Percentiles rank a stretch among this genome's conserved stretches.
These are phyloP conservation scores for Jacaranda mimosifolia DNA, from an alignment of 257 asterid species.

Conservation along the genomic window DNA sequence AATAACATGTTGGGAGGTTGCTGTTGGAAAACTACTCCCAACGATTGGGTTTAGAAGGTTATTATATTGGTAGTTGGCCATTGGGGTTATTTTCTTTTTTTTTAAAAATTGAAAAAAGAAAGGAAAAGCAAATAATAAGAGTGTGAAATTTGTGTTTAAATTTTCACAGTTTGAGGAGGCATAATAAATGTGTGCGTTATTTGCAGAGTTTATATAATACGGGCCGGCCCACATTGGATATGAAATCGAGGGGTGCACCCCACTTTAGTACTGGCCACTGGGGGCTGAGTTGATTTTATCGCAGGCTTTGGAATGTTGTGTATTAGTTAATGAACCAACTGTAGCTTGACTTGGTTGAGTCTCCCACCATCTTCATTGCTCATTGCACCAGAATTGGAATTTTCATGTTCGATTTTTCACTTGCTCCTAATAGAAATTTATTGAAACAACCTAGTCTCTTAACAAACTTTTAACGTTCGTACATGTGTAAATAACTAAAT, in stretches of 20 bases:
- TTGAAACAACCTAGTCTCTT: no score
- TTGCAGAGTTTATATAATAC: not conserved
- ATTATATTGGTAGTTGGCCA: no score
- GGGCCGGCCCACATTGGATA: conserved; percentile 37
- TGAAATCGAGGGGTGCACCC: conserved; percentile 37
- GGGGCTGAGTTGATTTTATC: conserved; percentile 29
- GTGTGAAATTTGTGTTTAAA: not conserved
- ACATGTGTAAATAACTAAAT: no score
- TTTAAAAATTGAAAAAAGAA: not conserved
- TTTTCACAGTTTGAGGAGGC: not conserved
- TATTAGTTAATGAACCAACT: conserved; percentile 24
- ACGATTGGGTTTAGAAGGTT: no score
- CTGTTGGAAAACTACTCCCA: no score
- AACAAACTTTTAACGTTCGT: no score
- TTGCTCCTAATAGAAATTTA: not conserved
- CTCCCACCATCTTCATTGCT: conserved; percentile 22
- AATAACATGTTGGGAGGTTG: no score
- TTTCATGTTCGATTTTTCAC: not conserved
- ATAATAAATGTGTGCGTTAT: not conserved
- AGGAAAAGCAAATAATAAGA: not conserved
- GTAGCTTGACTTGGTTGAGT: conserved; percentile 11
- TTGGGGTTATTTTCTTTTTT: no score
- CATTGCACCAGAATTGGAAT: conserved; percentile 27
- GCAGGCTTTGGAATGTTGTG: conserved; percentile 38
- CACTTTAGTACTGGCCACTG: conserved; percentile 29